Conservation (phyloP, 805 yeast species). For the Zygotorulaspora sp. region DNA sequence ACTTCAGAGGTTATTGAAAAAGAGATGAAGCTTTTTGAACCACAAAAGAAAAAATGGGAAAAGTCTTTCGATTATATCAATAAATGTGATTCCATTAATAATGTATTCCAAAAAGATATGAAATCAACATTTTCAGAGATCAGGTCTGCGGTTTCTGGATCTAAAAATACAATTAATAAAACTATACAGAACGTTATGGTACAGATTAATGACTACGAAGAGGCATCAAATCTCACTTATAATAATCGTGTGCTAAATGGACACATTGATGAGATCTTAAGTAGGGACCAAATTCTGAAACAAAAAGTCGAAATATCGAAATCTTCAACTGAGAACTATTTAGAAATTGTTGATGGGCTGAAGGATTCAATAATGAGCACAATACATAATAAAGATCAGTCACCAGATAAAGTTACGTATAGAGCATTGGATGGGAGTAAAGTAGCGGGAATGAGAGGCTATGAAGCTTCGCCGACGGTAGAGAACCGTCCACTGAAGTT, state of each 20-base stretch:
- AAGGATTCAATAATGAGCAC: constrained; percentile 9
- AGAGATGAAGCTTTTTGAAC: constrained; percentile 30
- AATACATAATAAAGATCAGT: background rate
- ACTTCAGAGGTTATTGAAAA: constrained; percentile 29
- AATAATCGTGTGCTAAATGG: constrained; percentile 15
- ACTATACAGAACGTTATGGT: constrained; percentile 19
- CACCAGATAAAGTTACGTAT: constrained; percentile 1
- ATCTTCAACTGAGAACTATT: constrained; percentile 8
- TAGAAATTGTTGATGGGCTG: constrained; percentile 7
- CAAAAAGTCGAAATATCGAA: constrained; percentile 10
- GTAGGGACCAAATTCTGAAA: constrained; percentile 17
- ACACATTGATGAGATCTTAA: constrained; percentile 19
- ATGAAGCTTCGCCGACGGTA: background rate
- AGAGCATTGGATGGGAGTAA: constrained; percentile 6
- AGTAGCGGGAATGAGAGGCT: too few relatives aligned
- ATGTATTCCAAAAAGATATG: constrained; percentile 21
- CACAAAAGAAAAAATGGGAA: constrained; percentile 31
- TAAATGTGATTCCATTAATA: constrained; percentile 32
- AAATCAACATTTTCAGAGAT: constrained; percentile 18
- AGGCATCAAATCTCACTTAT: constrained; percentile 10
- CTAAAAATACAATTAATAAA: constrained; percentile 16
- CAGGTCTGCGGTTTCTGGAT: constrained; percentile 17
- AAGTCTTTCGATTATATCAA: constrained; percentile 32
- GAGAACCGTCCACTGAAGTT: constrained; percentile 13
- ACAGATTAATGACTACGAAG: constrained; percentile 17